Conservation (phyloP, 345 rosid species). For the Stellera chamaejasme region DNA sequence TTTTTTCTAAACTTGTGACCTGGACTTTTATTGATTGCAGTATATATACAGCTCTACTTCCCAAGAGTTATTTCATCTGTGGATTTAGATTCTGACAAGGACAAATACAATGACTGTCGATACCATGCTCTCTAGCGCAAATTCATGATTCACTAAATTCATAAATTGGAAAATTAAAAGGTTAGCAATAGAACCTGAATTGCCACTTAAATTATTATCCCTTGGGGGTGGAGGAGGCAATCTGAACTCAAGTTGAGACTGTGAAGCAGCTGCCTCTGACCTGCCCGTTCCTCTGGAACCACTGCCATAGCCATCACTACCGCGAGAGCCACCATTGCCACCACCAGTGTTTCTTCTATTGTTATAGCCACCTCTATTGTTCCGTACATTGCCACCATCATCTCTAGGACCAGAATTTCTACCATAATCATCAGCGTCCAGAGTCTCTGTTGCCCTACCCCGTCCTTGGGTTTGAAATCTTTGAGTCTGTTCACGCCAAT, state of each 20-base stretch:
- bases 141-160: not conserved
- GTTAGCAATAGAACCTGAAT: not conserved
- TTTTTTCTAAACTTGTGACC: too few relatives aligned
- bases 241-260: slow-evolving; percentile 3
- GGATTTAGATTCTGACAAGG: too few relatives aligned
- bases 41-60: too few relatives aligned
- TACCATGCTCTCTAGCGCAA: not conserved
- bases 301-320: slow-evolving; percentile 5
- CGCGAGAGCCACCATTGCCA: not conserved
- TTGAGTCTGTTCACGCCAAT: too few relatives aligned
- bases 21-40: too few relatives aligned
- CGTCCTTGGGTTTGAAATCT: too few relatives aligned
- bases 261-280: not conserved
- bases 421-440: too few relatives aligned
- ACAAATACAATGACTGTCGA: too few relatives aligned
- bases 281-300: not conserved
- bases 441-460: too few relatives aligned
- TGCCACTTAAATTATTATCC: not conserved
- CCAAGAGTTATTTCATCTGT: too few relatives aligned
- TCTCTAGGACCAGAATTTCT: not conserved
- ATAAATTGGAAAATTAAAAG: not conserved
- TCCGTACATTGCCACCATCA: not conserved
- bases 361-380: not conserved
- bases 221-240: not conserved
- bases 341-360: slow-evolving; percentile 3